Percentiles rank a stretch among this genome's conserved stretches.
phyloP scores from a whole-genome alignment of 345 rosid genomes.

The Populus euphratica region DNA sequence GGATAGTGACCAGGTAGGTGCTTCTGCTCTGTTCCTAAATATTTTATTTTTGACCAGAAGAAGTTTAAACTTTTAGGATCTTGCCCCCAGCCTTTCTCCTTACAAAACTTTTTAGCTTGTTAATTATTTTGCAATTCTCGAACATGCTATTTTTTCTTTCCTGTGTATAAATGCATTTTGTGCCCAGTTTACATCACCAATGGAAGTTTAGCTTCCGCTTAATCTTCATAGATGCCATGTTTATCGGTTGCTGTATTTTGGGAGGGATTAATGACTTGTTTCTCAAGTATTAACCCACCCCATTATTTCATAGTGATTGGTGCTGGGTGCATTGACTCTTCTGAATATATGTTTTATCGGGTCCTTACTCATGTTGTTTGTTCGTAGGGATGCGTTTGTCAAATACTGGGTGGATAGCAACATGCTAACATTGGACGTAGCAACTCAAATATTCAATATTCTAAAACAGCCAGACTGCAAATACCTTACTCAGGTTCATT shows the following conservation, averaged over 20 bases:
- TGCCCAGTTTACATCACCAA: not conserved
- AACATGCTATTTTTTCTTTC: not conserved
- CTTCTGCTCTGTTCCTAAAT: not conserved
- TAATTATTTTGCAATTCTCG: not conserved
- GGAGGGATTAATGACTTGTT: not conserved
- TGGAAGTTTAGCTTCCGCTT: not conserved
- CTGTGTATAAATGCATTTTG: not conserved
- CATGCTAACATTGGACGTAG: constrained; percentile 64
- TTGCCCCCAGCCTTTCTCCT: not conserved
- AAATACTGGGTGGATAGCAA: constrained; percentile 72
- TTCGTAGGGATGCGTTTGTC: constrained; percentile 62
- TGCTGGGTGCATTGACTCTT: not conserved
- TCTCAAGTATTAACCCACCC: not conserved
- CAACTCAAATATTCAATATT: constrained; percentile 60
- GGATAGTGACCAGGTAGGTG: constrained; percentile 69
- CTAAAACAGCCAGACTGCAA: constrained; percentile 64
- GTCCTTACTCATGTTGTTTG: constrained; percentile 11
- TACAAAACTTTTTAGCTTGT: not conserved
- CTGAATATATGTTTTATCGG: not conserved
- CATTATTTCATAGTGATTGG: not conserved
- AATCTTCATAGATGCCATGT: not conserved
- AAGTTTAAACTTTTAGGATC: not conserved
- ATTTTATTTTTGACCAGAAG: not conserved
- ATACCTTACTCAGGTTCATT: constrained; percentile 72
- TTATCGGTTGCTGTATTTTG: not conserved